phyloP scores from a whole-genome alignment of 495 filamentous ascomycete genomes.

The Hypomontagnella submonticulosa region DNA sequence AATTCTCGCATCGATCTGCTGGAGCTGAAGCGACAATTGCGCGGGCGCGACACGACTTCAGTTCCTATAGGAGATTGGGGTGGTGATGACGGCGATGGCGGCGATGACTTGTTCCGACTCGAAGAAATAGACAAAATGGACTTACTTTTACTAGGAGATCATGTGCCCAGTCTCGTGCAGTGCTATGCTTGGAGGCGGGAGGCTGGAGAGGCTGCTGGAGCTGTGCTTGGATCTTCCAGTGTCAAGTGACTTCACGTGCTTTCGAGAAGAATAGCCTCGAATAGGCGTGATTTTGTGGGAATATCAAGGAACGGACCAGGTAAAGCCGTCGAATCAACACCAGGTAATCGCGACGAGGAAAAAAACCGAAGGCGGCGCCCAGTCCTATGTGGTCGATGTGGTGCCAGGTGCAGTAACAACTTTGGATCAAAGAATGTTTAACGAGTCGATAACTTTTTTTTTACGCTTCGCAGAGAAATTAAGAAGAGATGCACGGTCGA shows the following conservation, averaged over 20 bases:
- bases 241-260: slow-evolving; percentile 54
- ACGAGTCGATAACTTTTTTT: neutral
- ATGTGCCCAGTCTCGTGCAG: slow-evolving; percentile 50
- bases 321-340: slow-evolving; percentile 36
- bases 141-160: slow-evolving; percentile 41
- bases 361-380: slow-evolving; percentile 16
- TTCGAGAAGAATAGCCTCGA: slow-evolving; percentile 47
- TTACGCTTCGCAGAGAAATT: slow-evolving; percentile 44
- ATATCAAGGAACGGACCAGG: slow-evolving; percentile 42
- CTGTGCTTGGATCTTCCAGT: slow-evolving; percentile 47
- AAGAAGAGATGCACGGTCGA: slow-evolving; percentile 37
- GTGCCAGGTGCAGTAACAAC: slow-evolving; percentile 30
- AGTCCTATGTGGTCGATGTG: slow-evolving; percentile 9
- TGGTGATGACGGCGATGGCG: slow-evolving; percentile 16
- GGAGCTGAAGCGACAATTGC: neutral
- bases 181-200: slow-evolving; percentile 35
- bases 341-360: slow-evolving; percentile 25
- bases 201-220: slow-evolving; percentile 4
- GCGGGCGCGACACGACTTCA: slow-evolving; percentile 6
- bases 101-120: slow-evolving; percentile 7
- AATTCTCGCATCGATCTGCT: slow-evolving; percentile 22
- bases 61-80: neutral
- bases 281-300: slow-evolving; percentile 47
- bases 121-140: slow-evolving; percentile 16
- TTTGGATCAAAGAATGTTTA: slow-evolving; percentile 34